Conservation (phyloP, 306 rosid species). For the Quercus robur region DNA sequence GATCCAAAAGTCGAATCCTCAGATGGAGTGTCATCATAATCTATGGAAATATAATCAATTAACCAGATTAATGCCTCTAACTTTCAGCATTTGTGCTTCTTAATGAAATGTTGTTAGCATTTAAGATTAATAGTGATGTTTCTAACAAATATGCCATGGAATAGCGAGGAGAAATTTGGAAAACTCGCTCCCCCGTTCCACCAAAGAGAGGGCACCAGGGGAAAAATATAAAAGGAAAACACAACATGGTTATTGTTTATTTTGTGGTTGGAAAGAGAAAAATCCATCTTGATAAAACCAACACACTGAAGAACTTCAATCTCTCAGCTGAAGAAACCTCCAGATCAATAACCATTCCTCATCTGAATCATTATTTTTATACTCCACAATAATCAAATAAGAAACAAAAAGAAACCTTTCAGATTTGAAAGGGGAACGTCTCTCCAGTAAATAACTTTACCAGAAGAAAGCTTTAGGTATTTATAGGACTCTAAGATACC, state of each 20-base stretch:
- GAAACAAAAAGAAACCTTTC: too few relatives aligned
- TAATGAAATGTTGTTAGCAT: background rate
- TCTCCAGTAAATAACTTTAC: too few relatives aligned
- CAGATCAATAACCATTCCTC: background rate
- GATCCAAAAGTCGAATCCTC: conserved; percentile 25
- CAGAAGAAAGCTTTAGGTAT: background rate
- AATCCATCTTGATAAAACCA: background rate
- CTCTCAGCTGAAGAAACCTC: background rate
- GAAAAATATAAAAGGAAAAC: background rate
- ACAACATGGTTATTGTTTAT: background rate
- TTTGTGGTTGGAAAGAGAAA: background rate
- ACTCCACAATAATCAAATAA: too few relatives aligned
- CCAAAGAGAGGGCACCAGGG: background rate
- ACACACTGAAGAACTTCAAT: background rate
- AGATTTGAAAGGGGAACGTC: too few relatives aligned
- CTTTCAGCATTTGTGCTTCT: background rate
- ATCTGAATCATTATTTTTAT: background rate
- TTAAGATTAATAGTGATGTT: background rate
- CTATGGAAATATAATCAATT: conserved; percentile 20
- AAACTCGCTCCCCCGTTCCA: background rate
- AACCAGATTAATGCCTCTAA: background rate
- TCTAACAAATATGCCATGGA: background rate
- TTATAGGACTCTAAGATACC: background rate
- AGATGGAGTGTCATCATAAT: conserved; percentile 39
- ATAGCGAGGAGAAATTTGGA: background rate